Percentiles rank a stretch among this genome's conserved stretches.
These are phyloP conservation scores for Leptographium wingfieldii DNA, from an alignment of 2,329 filamentous ascomycete genomes.

Conservation along the genomic window DNA sequence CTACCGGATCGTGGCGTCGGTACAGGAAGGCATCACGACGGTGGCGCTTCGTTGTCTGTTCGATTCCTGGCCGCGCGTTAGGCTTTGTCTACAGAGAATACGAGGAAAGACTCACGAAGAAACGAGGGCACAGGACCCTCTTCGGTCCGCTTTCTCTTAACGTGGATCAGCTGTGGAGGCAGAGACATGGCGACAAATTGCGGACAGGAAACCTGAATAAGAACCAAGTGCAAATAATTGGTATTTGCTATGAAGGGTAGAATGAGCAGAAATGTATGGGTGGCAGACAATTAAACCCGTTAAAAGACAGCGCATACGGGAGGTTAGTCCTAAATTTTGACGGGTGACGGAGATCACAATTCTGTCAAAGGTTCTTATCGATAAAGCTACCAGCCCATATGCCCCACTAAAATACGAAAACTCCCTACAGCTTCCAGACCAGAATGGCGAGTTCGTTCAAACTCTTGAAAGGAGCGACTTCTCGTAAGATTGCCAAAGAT, in stretches of 20 bases:
- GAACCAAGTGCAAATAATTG: neutral
- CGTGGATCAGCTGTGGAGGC: constrained; percentile 44
- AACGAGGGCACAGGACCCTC: constrained; percentile 42
- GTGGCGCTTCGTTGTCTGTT: constrained; percentile 39
- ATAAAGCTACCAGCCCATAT: neutral
- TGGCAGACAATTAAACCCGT: neutral
- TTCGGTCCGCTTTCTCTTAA: constrained; percentile 48
- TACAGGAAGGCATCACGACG: constrained; percentile 43
- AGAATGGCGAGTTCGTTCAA: too few species aligned
- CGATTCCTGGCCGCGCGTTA: constrained; percentile 19
- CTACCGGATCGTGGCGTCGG: constrained; percentile 31
- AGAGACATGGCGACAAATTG: constrained; percentile 33
- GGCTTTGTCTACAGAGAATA: neutral
- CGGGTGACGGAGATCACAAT: neutral
- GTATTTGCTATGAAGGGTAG: neutral
- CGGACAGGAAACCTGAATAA: neutral
- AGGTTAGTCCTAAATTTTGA: neutral
- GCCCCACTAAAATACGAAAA: neutral
- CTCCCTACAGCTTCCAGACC: too few species aligned
- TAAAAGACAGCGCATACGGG: neutral
- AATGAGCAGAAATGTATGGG: neutral
- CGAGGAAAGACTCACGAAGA: constrained; percentile 25
- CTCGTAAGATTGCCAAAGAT: neutral
- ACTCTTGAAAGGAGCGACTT: too few species aligned
- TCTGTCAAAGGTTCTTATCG: neutral